phyloP scores from a whole-genome alignment of 2,329 filamentous ascomycete species.

The Trichoderma sp. region DNA sequence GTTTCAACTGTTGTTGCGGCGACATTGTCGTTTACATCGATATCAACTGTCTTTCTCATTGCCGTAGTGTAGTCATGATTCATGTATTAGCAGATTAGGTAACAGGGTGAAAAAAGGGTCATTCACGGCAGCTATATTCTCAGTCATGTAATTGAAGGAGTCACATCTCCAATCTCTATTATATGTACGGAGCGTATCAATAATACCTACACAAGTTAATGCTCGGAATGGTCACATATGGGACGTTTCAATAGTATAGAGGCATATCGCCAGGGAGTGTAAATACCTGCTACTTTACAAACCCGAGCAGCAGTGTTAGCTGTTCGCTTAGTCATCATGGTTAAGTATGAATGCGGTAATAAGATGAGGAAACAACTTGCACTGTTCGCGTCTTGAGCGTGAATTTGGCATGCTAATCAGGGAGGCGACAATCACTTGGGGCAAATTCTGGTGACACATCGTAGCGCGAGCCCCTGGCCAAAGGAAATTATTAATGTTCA shows the following conservation, averaged over 20 bases:
- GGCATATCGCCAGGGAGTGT: neutral
- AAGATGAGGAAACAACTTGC: constrained; percentile 2
- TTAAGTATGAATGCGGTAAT: neutral
- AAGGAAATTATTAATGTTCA: neutral
- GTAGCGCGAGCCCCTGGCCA: neutral
- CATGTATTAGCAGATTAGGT: no score
- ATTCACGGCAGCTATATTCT: no score
- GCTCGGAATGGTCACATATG: neutral
- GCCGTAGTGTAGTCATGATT: no score
- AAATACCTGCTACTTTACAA: neutral
- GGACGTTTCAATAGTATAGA: neutral
- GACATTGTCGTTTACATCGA: neutral
- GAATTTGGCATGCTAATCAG: neutral
- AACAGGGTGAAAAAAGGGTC: no score
- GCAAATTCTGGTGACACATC: no score
- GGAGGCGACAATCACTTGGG: neutral
- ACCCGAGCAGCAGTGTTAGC: neutral
- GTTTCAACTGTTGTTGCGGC: neutral
- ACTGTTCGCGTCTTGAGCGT: neutral
- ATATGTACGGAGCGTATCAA: no score
- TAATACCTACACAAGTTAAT: neutral
- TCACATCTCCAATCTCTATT: no score
- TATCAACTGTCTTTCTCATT: neutral
- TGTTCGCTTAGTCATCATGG: neutral
- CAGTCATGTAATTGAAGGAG: no score